phyloP scores from a whole-genome alignment of 1,139 yeast genomes.

The Sugiyamaella sp. region DNA sequence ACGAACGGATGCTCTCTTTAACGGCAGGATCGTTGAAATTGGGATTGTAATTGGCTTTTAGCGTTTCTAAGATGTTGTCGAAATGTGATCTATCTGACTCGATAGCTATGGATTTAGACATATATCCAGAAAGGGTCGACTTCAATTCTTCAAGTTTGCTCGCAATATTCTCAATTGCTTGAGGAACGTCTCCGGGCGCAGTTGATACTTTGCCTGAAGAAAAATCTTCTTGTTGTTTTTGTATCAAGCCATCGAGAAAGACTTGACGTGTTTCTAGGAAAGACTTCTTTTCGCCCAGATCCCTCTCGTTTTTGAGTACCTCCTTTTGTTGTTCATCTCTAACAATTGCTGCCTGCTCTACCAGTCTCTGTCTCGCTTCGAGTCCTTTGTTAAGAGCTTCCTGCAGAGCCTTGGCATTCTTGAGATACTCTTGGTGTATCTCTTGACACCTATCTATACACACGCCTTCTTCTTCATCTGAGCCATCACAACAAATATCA shows the following conservation, averaged over 20 bases:
- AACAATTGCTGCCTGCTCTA: constrained; percentile 35
- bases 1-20: constrained; percentile 65
- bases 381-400: constrained; percentile 44
- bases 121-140: not conserved
- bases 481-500: constrained; percentile 89
- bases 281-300: constrained; percentile 27
- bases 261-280: constrained; percentile 32
- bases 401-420: constrained; percentile 37
- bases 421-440: constrained; percentile 46
- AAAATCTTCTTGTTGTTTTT: constrained; percentile 28
- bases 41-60: constrained; percentile 72
- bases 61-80: constrained; percentile 50
- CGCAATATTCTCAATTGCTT: constrained; percentile 25
- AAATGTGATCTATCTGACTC: constrained; percentile 38
- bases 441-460: constrained; percentile 53
- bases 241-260: constrained; percentile 40
- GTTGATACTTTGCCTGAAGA: constrained; percentile 34
- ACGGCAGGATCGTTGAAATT: constrained; percentile 91
- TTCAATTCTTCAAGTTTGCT: constrained; percentile 12
- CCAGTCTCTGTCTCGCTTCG: constrained; percentile 40
- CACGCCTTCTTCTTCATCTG: constrained; percentile 65
- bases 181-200: constrained; percentile 29
- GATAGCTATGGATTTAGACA: constrained; percentile 6
- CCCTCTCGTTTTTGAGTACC: constrained; percentile 29
- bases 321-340: constrained; percentile 35